phyloP scores from a whole-genome alignment of 2,329 filamentous ascomycete species.

The Colletotrichum sp. region DNA sequence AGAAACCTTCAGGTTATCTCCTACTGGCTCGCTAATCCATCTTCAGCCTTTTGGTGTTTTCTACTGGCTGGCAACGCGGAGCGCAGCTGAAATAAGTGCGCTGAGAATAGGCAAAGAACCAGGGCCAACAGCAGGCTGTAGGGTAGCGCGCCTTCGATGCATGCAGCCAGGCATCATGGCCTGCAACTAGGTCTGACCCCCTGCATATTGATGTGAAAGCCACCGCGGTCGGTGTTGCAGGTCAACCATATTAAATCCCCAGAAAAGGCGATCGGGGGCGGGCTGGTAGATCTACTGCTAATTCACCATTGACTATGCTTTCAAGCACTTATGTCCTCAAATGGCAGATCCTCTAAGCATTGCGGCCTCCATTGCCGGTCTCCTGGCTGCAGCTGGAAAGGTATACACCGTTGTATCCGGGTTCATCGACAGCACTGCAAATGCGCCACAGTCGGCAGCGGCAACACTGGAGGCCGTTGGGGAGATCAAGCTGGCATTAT shows the following conservation, averaged over 20 bases:
- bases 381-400: background rate
- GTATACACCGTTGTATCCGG: background rate
- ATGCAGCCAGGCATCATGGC: background rate
- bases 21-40: background rate
- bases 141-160: background rate
- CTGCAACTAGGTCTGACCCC: background rate
- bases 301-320: background rate
- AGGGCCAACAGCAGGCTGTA: background rate
- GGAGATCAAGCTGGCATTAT: background rate
- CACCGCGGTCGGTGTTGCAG: background rate
- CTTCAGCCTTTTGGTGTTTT: background rate
- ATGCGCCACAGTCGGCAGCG: background rate
- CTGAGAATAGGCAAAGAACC: background rate
- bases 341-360: background rate
- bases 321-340: too few species aligned
- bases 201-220: background rate
- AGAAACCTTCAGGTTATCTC: background rate
- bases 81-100: background rate
- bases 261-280: background rate
- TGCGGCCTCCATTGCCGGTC: background rate
- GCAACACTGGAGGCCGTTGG: background rate
- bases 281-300: background rate
- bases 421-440: background rate
- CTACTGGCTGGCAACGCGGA: background rate
- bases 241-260: background rate